Base-by-base conservation (phyloP, 441 rosid genomes). In the Gossypium davidsonii region DNA sequence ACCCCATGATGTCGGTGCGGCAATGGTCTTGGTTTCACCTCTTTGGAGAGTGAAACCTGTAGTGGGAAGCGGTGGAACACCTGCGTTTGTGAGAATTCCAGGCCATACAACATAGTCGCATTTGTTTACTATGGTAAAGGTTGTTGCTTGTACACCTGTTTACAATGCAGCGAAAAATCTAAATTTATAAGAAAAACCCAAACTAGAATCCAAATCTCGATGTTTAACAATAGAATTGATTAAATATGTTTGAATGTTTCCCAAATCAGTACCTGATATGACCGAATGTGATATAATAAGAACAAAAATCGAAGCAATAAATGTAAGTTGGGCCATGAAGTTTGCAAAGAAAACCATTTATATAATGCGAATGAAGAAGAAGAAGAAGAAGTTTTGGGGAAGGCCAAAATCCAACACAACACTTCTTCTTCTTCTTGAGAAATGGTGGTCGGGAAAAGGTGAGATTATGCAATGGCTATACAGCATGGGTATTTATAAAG, bases 101-200 rank as follows among this genome's bases (percentile, higher is more conserved):
- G 98, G 98, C 97, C 98, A 93, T 0, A 93, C 96, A 2, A 89
- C 85, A 81, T 88, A 73, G 53, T 85, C 84, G 66, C 97, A 93
- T 73, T 89, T 90, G 87, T 93, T 93, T 55, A 58, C 79, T 25
- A 93, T 67, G 0, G 84, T 79, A 73, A 93, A 91, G 4, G 85
- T 87, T 6, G 87, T 87, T 0, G 89, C 80, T 52, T 15, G 64
- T 0, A 79, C 80, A 11, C 79, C 84, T 81, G 83, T 51, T 52
- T 49, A 68, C 5, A 9, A 48, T 52, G 1, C 4, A 63, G 44
- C 9, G 42, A 3, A 56, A 56, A 70, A 1, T 34, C 39, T 34
- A 5, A 26, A 18, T 17, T 52, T 2, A 52, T 15, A 23, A 15
- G 3, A 11, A 11, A 17, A 67, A 49, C 5, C 15, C 42, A 25